Percentiles rank a stretch among this genome's conserved stretches.
These are phyloP conservation scores for Colletotrichum tamarilloi DNA, from an alignment of 2,329 filamentous ascomycete species.

Conservation along the genomic window DNA sequence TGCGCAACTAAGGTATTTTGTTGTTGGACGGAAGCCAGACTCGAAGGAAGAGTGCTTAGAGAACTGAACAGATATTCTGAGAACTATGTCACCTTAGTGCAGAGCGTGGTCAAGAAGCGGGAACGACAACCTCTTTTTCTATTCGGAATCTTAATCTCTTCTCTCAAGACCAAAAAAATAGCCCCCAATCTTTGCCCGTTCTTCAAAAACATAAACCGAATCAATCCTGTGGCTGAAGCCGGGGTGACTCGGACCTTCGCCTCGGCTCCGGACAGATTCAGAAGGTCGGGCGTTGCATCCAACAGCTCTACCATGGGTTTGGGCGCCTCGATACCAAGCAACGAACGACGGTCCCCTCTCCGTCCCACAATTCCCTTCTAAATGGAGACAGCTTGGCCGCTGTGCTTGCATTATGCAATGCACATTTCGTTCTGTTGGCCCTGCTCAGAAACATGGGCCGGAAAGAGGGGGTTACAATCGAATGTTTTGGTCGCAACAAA, in stretches of 20 bases:
- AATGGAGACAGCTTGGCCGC: neutral
- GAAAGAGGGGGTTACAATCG: neutral
- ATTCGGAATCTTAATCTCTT: neutral
- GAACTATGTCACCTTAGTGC: no score
- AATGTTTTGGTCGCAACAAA: neutral
- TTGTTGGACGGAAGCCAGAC: neutral
- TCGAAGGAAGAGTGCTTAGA: neutral
- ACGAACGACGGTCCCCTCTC: neutral
- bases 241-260: neutral
- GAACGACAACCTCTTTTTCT: neutral
- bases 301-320: neutral
- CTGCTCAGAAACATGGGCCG: neutral
- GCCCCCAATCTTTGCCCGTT: neutral
- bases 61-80: neutral
- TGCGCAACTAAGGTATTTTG: neutral
- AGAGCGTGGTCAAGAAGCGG: no score
- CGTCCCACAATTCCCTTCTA: neutral
- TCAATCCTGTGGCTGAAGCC: neutral
- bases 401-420: neutral
- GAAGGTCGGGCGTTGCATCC: neutral
- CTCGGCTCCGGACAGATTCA: neutral
- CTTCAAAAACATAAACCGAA: neutral
- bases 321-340: neutral
- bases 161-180: no score
- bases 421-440: neutral